Evolutionary conservation across 1,284 basidiomycete genomes (phyloP), one percentile per base, ranked within the genome.

Genomic region (Leccinum proliferum): DNA sequence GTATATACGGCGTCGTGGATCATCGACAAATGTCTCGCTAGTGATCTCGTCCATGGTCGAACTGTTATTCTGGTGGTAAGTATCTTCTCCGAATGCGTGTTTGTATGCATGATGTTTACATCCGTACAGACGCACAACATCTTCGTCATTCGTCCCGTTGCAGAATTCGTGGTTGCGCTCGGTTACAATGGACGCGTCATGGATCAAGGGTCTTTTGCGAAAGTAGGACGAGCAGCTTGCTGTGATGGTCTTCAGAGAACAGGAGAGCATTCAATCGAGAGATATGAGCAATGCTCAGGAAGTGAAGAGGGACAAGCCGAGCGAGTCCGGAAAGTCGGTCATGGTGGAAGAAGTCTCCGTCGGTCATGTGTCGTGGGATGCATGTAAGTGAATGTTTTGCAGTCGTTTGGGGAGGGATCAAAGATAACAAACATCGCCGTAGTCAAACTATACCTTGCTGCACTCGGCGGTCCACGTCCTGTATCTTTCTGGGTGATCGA

Each of bases 371-470:
- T 58, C 57, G 21, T 58, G 57, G 57, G 29, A n/a, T 34, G 57
- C 57, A 34, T 58, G 57, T 58, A 32, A 15, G 57, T 48, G 41
- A 6, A 43, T 8, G 6, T 18, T 43, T 41, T 7, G 14, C 37
- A 43, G 8, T n/a, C 21, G 9, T 58, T 12, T 29, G 4, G 12
- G 25, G 57, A 21, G 9, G 25, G 9, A 41, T 57, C 41, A 41
- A 5, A 41, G 10, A 58, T 25, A 18, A 18, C 41, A 34, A 11
- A 46, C 29, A 48, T 18, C 4, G 9, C 4, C 11, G 2, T 25
- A 58, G 57, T 58, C 57, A 58, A 58, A 12, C 41, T 34, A 7
- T 58, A 58, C 57, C 57, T 58, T 29, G n/a, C n/a, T 12, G 57
- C 57, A 4, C 57, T 58, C 7, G 41, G 57, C 7, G 41, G 57